Base-by-base conservation (phyloP, 129 eudicot species). In the Ambrosia trifida region DNA sequence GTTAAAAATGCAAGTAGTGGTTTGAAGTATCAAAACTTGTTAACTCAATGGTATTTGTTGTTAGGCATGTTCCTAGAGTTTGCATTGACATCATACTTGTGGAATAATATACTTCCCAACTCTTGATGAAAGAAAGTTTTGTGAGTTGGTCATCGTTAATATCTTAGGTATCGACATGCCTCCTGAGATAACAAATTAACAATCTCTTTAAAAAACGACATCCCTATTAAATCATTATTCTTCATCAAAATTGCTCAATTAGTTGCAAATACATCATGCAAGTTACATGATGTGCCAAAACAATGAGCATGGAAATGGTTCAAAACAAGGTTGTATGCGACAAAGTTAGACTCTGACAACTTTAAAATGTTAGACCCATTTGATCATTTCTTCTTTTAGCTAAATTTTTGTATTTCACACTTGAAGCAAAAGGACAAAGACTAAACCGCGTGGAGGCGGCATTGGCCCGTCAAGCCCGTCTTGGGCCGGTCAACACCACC, bases 151-250 rank as follows among this genome's bases (percentile, higher is more conserved):
- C 17, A 81, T 85, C 7, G 86, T 76, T 82, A 91, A 69, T 32
- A 79, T 61, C 41, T 88, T 78, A 12, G 97, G 97, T 57, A 91
- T 81, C 10, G 97, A 84, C 96, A 91, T 79, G 62, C 97, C 97
- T 75, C 95, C 95, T 2, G 97, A 91, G 41, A 91, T 82, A 61
- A 91, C 90, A 58, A 91, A n/a, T n/a, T n/a, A n/a, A n/a, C n/a
- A n/a, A n/a, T 91, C 83, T 91, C 97, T 91, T 93, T 54, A 16
- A 35, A 16, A 58, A 11, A n/a, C 1, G 16, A 41, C 54, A 70
- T 7, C 6, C 7, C 13, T 50, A 53, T 9, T 50, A 33, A 63
- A 64, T 64, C 45, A 7, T 14, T 64, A 31, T 12, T 11, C 10
- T 38, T 38, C 9, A 38, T 38, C 43, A 38, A 38, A 38, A 38